phyloP scores from a whole-genome alignment of 2,329 filamentous ascomycete species.

The Botrytis pseudocinerea region DNA sequence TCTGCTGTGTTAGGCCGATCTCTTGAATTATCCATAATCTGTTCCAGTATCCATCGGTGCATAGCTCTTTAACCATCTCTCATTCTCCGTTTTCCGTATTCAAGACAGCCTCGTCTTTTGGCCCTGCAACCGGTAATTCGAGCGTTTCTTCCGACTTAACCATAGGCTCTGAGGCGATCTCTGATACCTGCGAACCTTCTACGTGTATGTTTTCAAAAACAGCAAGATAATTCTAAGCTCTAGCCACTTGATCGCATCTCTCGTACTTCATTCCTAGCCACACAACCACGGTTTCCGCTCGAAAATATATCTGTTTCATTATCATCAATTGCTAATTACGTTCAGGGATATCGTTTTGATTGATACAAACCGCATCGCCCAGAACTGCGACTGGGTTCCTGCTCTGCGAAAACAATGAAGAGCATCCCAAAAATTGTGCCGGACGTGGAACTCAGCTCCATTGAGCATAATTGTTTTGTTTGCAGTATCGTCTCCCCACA shows the following conservation, averaged over 20 bases:
- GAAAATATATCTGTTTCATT: conserved; percentile 19
- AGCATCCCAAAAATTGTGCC: background rate
- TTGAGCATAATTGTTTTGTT: conserved; percentile 29
- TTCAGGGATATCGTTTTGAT: conserved; percentile 16
- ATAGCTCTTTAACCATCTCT: background rate
- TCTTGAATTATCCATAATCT: conserved; percentile 38
- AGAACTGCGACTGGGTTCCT: background rate
- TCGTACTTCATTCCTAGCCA: conserved; percentile 7
- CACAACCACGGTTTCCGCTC: conserved; percentile 3
- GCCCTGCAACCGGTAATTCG: background rate
- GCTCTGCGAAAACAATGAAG: background rate
- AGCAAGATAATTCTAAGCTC: no score
- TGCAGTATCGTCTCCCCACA: conserved; percentile 28
- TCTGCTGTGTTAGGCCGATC: conserved; percentile 29
- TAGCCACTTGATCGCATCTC: background rate
- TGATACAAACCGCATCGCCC: conserved; percentile 25
- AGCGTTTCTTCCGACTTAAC: background rate
- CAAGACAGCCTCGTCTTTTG: background rate
- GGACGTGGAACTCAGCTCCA: conserved; percentile 16
- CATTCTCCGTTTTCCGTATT: background rate
- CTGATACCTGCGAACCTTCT: background rate
- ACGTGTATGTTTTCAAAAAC: no score
- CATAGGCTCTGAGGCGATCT: background rate
- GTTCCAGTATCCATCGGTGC: conserved; percentile 29
- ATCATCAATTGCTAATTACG: conserved; percentile 17